phyloP scores from a whole-genome alignment of 345 rosid genomes.

The Rhodamnia rubescens region DNA sequence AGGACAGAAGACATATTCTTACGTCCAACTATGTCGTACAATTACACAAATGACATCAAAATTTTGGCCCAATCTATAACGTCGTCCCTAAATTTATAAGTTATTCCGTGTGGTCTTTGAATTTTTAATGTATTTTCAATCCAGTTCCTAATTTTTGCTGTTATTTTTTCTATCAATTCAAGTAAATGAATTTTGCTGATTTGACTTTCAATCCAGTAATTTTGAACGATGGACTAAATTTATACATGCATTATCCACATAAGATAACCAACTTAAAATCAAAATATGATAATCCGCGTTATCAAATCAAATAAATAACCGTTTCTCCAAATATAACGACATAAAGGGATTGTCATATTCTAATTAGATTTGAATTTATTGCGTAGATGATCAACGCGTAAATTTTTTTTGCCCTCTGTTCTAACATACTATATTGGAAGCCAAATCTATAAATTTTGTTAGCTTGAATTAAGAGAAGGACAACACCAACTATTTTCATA shows the following conservation, averaged over 20 bases:
- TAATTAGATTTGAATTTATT: fast-evolving
- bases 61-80: not conserved
- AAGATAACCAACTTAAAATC: not conserved
- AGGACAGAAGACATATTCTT: not conserved
- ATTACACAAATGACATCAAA: fast-evolving
- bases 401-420: not conserved
- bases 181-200: not conserved
- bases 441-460: not conserved
- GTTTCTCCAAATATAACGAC: not conserved
- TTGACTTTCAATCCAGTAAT: not conserved
- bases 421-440: fast-evolving
- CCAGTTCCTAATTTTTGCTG: not conserved
- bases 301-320: not conserved
- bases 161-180: not conserved
- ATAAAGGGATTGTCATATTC: not conserved
- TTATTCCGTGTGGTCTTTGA: not conserved
- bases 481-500: not conserved
- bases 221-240: not conserved
- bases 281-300: not conserved
- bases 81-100: not conserved
- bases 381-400: not conserved
- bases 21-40: not conserved
- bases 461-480: not conserved
- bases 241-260: not conserved
- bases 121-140: not conserved